Conservation (phyloP, 2,329 filamentous ascomycete genomes). For the Neophaeococcomyces aloes region DNA sequence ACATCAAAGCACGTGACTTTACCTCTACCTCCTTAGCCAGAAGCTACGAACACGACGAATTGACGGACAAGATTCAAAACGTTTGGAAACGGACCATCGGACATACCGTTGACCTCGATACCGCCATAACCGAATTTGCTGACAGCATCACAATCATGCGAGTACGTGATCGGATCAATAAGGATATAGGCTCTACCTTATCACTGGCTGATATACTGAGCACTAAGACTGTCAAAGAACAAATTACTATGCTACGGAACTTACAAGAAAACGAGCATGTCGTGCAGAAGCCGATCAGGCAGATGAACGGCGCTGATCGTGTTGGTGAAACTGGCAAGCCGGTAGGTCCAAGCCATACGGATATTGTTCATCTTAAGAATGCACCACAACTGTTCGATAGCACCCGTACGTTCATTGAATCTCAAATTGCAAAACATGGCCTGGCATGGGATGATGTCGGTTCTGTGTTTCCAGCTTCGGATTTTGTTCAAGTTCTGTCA, state of each 20-base stretch:
- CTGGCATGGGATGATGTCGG: slow-evolving; percentile 4
- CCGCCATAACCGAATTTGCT: neutral
- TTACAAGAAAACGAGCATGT: neutral
- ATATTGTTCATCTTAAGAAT: slow-evolving; percentile 1
- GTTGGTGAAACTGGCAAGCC: neutral
- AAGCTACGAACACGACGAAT: neutral
- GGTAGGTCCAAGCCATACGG: neutral
- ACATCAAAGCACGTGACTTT: neutral
- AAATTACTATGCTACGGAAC: slow-evolving; percentile 3
- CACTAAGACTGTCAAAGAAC: neutral
- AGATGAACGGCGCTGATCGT: neutral
- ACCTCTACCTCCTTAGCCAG: neutral
- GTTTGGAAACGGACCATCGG: slow-evolving; percentile 3
- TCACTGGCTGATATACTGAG: neutral
- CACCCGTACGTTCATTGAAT: neutral
- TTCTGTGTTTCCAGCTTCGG: slow-evolving; percentile 1
- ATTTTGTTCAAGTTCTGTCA: neutral
- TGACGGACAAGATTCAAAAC: slow-evolving; percentile 3
- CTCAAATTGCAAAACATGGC: slow-evolving; percentile 2
- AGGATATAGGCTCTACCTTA: neutral
- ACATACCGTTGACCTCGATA: slow-evolving; percentile 1
- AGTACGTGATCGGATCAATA: slow-evolving; percentile 2
- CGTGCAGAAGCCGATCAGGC: neutral
- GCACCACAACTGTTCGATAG: neutral
- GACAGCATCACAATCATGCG: slow-evolving; percentile 7